Evolutionary conservation across 2,329 filamentous ascomycete species (phyloP), one percentile per base, ranked within the genome.

Genomic region (Metarhizium humberi): DNA sequence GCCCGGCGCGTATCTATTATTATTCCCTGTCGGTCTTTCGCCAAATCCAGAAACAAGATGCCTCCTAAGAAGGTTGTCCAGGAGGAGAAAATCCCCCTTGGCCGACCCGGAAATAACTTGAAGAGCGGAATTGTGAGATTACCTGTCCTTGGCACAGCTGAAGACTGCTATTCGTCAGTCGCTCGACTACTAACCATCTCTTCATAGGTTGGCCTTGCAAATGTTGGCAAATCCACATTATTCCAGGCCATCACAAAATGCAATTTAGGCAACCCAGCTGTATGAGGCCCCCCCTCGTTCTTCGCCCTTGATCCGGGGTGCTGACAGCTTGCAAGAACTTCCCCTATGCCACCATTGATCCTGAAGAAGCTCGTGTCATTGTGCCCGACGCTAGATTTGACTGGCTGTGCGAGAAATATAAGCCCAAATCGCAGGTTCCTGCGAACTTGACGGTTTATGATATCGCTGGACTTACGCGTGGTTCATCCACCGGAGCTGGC

Each of bases 201-300:
- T 54, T 51, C 66, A 66, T 68, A 96, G 91, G 91, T 99, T 75
- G 94, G 94, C 77, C 86, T 99, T 68, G 94, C 94, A 74, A 99
- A 99, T 75, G 95, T 99, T 66, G 94, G 94, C 75, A 99, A 99
- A 80, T 99, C 94, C 63, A 99, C 95, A 38, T 85, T 99, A 67
- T 99, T 99, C 84, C 95, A 99, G 80, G 91, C 94, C 71, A 96
- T 99, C 76, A 99, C 94, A 71, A 97, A 96, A 81, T 96, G 88
- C 75, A 85, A 85, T 62, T 86, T 99, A 68, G 94, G 95, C 77
- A 99, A 97, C 79, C 95, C 95, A 67, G 94, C 94, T 78, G 86
- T 90, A 80, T 74, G 84, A 80, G 66, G 62, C 66, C 64, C 63
- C 63, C 61, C 63, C 63, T 56, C 46, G 64, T 61, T 63, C 60